Evolutionary conservation across 495 filamentous ascomycete species (phyloP).

Genomic region (Podospora bellae-mahoneyi): DNA sequence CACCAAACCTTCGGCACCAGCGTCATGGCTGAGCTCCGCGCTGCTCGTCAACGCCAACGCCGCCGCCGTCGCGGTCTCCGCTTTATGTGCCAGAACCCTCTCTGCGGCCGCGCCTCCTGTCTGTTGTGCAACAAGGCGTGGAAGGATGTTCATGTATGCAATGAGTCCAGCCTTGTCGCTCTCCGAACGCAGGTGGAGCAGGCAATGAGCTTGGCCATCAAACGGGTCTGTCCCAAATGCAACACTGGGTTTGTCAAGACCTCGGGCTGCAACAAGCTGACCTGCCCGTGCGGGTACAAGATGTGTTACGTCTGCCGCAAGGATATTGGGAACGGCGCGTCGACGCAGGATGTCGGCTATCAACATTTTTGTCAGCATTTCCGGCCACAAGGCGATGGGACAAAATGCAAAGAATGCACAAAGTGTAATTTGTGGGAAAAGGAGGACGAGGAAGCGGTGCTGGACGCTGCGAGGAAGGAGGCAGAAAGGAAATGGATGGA

Average conservation of each 20-base stretch:
- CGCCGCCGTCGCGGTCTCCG: slow-evolving; percentile 63
- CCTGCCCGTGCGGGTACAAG: slow-evolving; percentile 94
- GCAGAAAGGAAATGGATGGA: slow-evolving; percentile 81
- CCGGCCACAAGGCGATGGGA: slow-evolving; percentile 65
- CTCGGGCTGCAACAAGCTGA: slow-evolving; percentile 92
- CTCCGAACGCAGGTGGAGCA: slow-evolving; percentile 84
- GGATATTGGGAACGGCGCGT: slow-evolving; percentile 47
- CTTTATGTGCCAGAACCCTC: slow-evolving; percentile 67
- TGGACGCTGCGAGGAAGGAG: slow-evolving; percentile 68
- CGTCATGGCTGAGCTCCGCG: slow-evolving; percentile 42
- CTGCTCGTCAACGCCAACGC: slow-evolving; percentile 56
- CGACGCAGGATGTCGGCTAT: slow-evolving; percentile 59
- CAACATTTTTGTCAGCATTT: slow-evolving; percentile 95
- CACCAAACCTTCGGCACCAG: slow-evolving; percentile 33
- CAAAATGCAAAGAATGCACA: slow-evolving; percentile 48
- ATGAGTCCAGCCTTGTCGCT: slow-evolving; percentile 77
- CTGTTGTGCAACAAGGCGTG: slow-evolving; percentile 66
- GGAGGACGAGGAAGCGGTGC: slow-evolving; percentile 79
- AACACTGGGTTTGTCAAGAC: slow-evolving; percentile 86
- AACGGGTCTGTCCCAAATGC: slow-evolving; percentile 91
- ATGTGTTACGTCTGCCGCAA: slow-evolving; percentile 93
- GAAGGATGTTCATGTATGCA: slow-evolving; percentile 71
- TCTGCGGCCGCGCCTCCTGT: slow-evolving; percentile 69
- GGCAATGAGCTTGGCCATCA: slow-evolving; percentile 88
- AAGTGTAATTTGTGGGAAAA: slow-evolving; percentile 86